phyloP scores from a whole-genome alignment of 257 asterid species.

The Anisodus tanguticus region DNA sequence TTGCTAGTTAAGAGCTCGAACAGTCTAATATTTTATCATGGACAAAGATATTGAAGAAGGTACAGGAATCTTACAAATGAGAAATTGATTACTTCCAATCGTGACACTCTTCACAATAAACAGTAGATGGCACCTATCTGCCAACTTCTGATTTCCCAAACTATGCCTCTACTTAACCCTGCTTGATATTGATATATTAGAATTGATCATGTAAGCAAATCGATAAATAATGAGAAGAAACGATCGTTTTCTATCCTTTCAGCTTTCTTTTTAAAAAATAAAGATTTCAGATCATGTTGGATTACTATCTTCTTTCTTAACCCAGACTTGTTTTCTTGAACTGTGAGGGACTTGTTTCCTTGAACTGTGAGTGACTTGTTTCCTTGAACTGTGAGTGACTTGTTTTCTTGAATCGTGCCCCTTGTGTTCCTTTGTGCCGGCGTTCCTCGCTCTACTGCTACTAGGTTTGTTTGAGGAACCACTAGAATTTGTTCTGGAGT shows the following conservation, averaged over 20 bases:
- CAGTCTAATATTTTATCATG: neutral
- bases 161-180: conserved; percentile 18
- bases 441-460: conserved; percentile 53
- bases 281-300: neutral
- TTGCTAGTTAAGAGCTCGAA: too few species aligned
- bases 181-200: neutral
- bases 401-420: conserved; percentile 61
- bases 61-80: conserved; percentile 7
- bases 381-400: conserved; percentile 54
- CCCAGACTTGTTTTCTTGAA: conserved; percentile 59
- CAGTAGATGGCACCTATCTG: neutral
- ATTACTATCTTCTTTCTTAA: conserved; percentile 50
- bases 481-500: conserved; percentile 45
- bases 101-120: neutral
- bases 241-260: neutral
- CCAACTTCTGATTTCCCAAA: neutral
- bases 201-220: neutral
- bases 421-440: conserved; percentile 51
- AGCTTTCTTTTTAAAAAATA: neutral
- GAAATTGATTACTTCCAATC: neutral
- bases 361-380: conserved; percentile 50
- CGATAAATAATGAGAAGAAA: neutral
- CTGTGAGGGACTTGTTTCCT: too few species aligned
- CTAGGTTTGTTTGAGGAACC: conserved; percentile 53
- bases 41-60: conserved; percentile 3